A percentile compares a stretch with the other conserved stretches of the same genome.
These are phyloP conservation scores for Lenzites betulinus DNA, from an alignment of 768 basidiomycete species.

Conservation along the genomic window DNA sequence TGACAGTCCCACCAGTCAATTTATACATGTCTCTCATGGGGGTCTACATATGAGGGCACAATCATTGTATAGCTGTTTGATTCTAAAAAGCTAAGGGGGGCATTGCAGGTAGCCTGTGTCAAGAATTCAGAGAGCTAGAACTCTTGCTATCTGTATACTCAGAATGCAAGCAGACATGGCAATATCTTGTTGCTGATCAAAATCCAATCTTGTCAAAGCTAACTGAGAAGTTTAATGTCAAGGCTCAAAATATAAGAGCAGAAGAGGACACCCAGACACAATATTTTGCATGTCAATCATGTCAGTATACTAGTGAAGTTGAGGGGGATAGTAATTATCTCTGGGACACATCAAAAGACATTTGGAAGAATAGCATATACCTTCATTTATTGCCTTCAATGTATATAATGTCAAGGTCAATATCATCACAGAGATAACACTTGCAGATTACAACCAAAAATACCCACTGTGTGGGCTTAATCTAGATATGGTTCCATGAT, in stretches of 20 bases:
- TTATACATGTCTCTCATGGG: constrained; percentile 27
- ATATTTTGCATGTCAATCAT: not conserved
- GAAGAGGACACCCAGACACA: not conserved
- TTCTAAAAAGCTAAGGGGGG: constrained; percentile 14
- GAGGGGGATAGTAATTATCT: not conserved
- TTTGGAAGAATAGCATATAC: not conserved
- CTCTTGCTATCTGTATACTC: too few species aligned
- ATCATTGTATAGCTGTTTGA: constrained; percentile 23
- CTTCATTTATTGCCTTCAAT: too few species aligned
- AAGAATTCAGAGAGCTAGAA: constrained; percentile 35
- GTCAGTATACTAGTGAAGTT: not conserved
- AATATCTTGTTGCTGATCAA: too few species aligned
- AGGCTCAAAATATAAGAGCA: not conserved
- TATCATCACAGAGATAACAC: too few species aligned
- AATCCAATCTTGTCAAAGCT: not conserved
- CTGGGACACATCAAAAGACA: not conserved
- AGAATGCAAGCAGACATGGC: too few species aligned
- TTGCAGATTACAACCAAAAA: too few species aligned
- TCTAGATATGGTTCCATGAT: not conserved
- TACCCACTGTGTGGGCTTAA: not conserved
- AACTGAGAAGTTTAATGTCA: not conserved
- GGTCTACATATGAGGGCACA: constrained; percentile 21
- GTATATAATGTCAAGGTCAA: too few species aligned
- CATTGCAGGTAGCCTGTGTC: constrained; percentile 12
- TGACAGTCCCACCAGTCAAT: constrained; percentile 22